Evolutionary conservation across 75 land plant species (phyloP).

Genomic region (Cunninghamia lanceolata): DNA sequence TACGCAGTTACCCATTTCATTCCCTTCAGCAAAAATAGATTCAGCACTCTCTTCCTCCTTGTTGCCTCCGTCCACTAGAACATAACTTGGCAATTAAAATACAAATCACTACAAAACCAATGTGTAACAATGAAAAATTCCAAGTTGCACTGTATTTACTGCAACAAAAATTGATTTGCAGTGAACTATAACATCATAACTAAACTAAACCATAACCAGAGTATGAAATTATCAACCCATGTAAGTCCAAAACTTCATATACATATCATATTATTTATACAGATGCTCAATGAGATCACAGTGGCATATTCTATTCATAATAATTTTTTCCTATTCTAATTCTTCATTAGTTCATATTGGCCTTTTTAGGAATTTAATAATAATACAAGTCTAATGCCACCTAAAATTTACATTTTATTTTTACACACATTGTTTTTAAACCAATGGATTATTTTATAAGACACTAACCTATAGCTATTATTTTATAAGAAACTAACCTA

Average conservation of each 20-base stretch:
- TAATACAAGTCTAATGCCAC: too few relatives aligned
- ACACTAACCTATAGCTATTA: too few relatives aligned
- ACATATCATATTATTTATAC: not conserved
- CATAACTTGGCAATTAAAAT: too few relatives aligned
- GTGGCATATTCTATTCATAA: not conserved
- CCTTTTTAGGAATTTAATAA: not conserved
- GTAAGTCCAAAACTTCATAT: not conserved
- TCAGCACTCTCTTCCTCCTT: not conserved
- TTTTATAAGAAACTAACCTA: too few relatives aligned
- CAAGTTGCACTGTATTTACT: not conserved
- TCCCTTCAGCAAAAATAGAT: not conserved
- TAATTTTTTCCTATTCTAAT: not conserved
- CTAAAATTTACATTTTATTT: too few relatives aligned
- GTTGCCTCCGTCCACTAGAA: conserved; percentile 9
- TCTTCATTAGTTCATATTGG: not conserved
- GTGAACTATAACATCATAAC: not conserved
- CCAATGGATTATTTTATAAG: too few relatives aligned
- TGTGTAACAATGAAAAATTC: not conserved
- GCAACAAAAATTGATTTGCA: not conserved
- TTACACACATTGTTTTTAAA: too few relatives aligned
- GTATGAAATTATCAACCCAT: not conserved
- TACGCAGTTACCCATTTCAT: not conserved
- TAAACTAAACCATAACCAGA: not conserved
- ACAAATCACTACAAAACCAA: not conserved
- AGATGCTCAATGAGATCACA: not conserved